Evolutionary conservation across 2,329 filamentous ascomycete genomes (phyloP).

Genomic region (Fusarium nodosum): DNA sequence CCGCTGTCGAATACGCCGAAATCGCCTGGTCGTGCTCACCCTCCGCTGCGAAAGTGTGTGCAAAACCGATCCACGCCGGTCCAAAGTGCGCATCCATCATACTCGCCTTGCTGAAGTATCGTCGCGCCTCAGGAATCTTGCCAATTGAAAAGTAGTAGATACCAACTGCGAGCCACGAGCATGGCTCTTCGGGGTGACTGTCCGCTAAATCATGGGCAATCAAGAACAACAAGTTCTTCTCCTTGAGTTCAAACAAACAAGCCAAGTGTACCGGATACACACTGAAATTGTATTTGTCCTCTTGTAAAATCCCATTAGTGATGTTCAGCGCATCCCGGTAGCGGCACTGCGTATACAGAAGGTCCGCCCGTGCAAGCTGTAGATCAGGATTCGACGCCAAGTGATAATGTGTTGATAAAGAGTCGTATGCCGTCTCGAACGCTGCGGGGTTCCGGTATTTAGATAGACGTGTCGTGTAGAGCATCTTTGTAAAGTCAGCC

Average conservation of each 20-base stretch:
- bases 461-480: slow-evolving; percentile 94
- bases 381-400: slow-evolving; percentile 89
- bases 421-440: slow-evolving; percentile 88
- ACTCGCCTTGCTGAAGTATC: slow-evolving; percentile 97
- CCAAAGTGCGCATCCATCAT: slow-evolving; percentile 98
- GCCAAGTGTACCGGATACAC: slow-evolving; percentile 93
- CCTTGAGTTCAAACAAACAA: slow-evolving; percentile 86
- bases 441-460: slow-evolving; percentile 92
- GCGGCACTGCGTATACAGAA: slow-evolving; percentile 93
- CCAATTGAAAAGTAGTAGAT: slow-evolving; percentile 93
- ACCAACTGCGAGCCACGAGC: slow-evolving; percentile 93
- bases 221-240: slow-evolving; percentile 90
- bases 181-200: slow-evolving; percentile 89
- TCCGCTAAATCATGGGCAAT: slow-evolving; percentile 94
- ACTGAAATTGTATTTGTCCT: slow-evolving; percentile 89
- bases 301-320: slow-evolving; percentile 83
- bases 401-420: slow-evolving; percentile 92
- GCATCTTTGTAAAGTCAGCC: slow-evolving; percentile 92
- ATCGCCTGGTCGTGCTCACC: slow-evolving; percentile 99
- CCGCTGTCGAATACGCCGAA: slow-evolving; percentile 95
- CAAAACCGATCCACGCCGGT: slow-evolving; percentile 98
- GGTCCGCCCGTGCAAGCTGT: slow-evolving; percentile 88
- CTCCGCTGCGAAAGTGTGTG: slow-evolving; percentile 97
- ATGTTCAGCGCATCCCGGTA: slow-evolving; percentile 89
- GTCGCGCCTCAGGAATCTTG: slow-evolving; percentile 91